Evolutionary conservation across 2,329 filamentous ascomycete species (phyloP), one percentile per base, ranked within the genome.

Genomic region (Fusarium abutilonis): DNA sequence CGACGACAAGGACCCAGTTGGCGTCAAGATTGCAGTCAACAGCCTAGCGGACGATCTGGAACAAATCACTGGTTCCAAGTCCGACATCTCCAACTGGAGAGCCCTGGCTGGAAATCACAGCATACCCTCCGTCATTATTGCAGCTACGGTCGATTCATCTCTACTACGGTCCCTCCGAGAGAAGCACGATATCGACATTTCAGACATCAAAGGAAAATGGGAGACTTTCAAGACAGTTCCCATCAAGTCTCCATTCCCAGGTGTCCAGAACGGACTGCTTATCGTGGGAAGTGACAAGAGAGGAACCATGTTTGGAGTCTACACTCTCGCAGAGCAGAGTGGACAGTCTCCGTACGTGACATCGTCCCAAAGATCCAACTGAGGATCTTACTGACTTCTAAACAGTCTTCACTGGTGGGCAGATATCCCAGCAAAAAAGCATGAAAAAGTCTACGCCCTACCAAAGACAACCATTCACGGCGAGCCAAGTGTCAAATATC

Each of bases 241-340:
- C 4, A 79, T 91, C 2, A 73, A 82, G 14, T 77, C 81, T 26
- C 88, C 88, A 0, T 72, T 87, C 11, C 78, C 81, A 2, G 86
- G 83, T 17, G 82, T 85, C 21, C 69, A 80, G 1, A 78, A 79
- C 56, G 88, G 88, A 2, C 77, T 91, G 15, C 84, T 91, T 2
- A 86, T 92, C 72, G 87, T 84, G 29, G 89, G 87, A 10, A 88
- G 84, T 69, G 88, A 91, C 71, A 74, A 79, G 3, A 79, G 88
- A 60, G 87, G 87, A 13, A 84, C 86, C 3, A 89, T 92, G 51
- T 92, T 83, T 67, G 89, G 89, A 10, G 77, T 90, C 17, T 92
- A 92, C 75, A 87, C 89, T 63, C 74, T 91, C 3, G 43, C 86
- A 19, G 88, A 91, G 74, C 88, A 91, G 71, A 90, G 91, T 54